Evolutionary conservation across 345 rosid species (phyloP).

Genomic region (Leavenworthia alabamica): DNA sequence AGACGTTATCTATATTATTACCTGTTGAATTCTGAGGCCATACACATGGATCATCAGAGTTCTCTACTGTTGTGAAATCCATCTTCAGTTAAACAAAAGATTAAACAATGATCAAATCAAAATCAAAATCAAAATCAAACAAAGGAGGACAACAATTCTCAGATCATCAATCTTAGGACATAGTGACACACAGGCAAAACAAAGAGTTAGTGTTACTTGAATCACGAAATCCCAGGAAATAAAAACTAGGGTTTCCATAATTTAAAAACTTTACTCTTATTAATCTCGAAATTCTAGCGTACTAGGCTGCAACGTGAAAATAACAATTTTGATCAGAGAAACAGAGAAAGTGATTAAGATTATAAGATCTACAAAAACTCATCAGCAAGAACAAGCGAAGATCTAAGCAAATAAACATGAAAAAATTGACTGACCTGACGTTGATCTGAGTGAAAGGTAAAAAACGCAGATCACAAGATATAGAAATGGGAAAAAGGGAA

Average conservation of each 20-base stretch:
- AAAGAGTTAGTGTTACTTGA: background rate
- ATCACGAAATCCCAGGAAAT: background rate
- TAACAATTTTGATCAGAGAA: background rate
- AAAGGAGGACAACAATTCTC: background rate
- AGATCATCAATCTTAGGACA: background rate
- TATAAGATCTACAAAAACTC: background rate
- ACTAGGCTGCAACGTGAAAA: background rate
- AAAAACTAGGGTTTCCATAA: background rate
- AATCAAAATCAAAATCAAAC: background rate
- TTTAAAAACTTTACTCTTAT: background rate
- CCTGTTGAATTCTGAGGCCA: conserved; percentile 45
- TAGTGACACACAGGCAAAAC: background rate
- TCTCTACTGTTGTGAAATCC: conserved; percentile 9
- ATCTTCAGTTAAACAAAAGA: background rate
- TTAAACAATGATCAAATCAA: background rate
- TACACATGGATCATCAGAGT: conserved; percentile 15
- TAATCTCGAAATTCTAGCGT: background rate
- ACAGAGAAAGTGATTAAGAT: background rate
- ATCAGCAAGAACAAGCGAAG: background rate
- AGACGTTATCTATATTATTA: conserved; percentile 5
- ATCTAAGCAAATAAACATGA: background rate
- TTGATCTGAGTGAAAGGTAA: background rate
- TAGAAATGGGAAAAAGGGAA: background rate
- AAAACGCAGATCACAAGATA: background rate
- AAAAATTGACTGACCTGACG: conserved; percentile 8